phyloP scores from a whole-genome alignment of 805 yeast genomes.

The Kregervanrija fluxuum region DNA sequence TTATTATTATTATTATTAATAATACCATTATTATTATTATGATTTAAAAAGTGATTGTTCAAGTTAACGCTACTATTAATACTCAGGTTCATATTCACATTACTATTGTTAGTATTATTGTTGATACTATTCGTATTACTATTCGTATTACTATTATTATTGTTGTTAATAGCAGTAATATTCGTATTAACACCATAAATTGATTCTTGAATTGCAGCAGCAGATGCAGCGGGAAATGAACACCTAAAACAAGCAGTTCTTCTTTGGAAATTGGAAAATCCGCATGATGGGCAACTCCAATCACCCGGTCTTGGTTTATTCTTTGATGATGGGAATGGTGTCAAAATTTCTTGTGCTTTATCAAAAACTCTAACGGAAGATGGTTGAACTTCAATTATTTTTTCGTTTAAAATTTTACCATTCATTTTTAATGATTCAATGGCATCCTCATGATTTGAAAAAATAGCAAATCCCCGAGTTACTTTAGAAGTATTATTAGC shows the following conservation, averaged over 20 bases:
- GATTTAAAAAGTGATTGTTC: constrained; percentile 12
- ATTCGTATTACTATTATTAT: constrained; percentile 13
- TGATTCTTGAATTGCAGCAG: constrained; percentile 63
- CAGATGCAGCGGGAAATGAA: constrained; percentile 75
- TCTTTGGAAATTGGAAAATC: constrained; percentile 89
- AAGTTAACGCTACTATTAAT: constrained; percentile 12
- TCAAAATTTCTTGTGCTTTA: constrained; percentile 70
- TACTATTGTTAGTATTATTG: constrained; percentile 9
- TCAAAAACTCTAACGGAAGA: constrained; percentile 74
- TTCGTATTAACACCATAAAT: constrained; percentile 26
- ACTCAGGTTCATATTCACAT: constrained; percentile 10
- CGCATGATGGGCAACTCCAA: constrained; percentile 97
- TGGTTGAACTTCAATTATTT: constrained; percentile 78
- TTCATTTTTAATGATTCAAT: constrained; percentile 69
- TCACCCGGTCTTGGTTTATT: constrained; percentile 95
- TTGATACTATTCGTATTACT: constrained; percentile 9
- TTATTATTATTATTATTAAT: constrained; percentile 3
- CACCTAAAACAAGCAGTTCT: constrained; percentile 92
- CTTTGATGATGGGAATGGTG: constrained; percentile 77
- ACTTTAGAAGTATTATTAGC: neutral
- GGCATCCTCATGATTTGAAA: constrained; percentile 81
- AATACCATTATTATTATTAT: constrained; percentile 11
- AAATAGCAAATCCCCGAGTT: constrained; percentile 68
- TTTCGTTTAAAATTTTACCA: constrained; percentile 67
- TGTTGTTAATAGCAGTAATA: constrained; percentile 4